Conservation (phyloP, 306 rosid genomes). For the Rosa lucieae region DNA sequence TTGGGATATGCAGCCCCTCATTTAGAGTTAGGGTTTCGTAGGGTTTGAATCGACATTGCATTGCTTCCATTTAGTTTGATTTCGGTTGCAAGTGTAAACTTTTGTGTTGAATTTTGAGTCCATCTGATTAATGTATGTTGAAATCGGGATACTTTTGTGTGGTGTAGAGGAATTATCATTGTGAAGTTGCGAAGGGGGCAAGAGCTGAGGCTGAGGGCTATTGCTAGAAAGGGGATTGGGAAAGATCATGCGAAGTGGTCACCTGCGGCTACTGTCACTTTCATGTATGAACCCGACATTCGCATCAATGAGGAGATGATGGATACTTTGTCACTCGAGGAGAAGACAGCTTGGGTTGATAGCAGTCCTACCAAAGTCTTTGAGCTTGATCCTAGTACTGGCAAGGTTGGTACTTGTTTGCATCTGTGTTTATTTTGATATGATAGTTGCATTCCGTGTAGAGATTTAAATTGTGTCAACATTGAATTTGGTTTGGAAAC, state of each 20-base stretch:
- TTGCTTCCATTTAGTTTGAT: background rate
- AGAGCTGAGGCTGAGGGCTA: conserved; percentile 92
- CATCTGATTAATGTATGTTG: background rate
- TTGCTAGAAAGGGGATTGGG: conserved; percentile 95
- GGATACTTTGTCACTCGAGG: conserved; percentile 77
- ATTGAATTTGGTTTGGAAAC: background rate
- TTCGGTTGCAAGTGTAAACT: no score
- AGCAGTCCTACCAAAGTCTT: conserved; percentile 90
- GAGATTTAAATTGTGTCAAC: background rate
- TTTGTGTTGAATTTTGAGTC: background rate
- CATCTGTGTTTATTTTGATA: background rate
- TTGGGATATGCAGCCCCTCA: background rate
- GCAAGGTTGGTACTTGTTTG: conserved; percentile 56
- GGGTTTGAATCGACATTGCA: background rate
- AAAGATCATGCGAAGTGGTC: conserved; percentile 99
- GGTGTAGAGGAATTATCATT: conserved; percentile 80
- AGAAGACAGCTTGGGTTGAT: conserved; percentile 80
- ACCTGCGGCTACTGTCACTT: conserved; percentile 93
- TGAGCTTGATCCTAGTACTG: conserved; percentile 66
- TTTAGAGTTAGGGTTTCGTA: background rate
- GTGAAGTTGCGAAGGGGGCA: conserved; percentile 90
- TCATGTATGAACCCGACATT: conserved; percentile 93
- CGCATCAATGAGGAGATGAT: conserved; percentile 86
- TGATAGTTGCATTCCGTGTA: background rate
- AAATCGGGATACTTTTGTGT: conserved; percentile 8